Evolutionary conservation across 2,329 filamentous ascomycete genomes (phyloP), one percentile per base, ranked within the genome.

Genomic region (Microascus cirrosus): DNA sequence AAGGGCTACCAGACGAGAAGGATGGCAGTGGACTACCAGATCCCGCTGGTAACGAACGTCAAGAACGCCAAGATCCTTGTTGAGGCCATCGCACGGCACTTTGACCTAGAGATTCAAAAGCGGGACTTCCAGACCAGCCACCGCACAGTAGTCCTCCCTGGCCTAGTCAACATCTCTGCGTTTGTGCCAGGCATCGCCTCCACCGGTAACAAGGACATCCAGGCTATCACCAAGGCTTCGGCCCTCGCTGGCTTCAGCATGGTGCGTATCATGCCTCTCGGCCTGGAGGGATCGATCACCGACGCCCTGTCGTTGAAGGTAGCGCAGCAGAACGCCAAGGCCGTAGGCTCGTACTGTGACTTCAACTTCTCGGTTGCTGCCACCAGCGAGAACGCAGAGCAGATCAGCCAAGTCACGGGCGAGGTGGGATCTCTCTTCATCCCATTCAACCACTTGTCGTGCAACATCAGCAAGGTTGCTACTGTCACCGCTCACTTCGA

Each of bases 51-150:
- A 20, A 99, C 94, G 58, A 99, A 99, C 67, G 94, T 99, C 72
- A 99, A 99, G 82, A 97, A 96, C 69, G 94, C 94, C 60, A 99
- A 97, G 80, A 90, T 99, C 60, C 76, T 99, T 56, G 87, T 99
- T 57, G 94, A 99, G 75, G 94, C 93, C 24, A 89, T 99, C 63
- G 86, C 91, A 59, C 86, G 93, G 60, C 87, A 95, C 70, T 96
- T 90, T 68, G 85, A 92, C 64, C 80, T 99, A 57, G 85, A 89
- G 42, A 84, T 99, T 59, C 83, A 84, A 68, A 86, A 85, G 63
- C 84, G 92, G 59, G 94, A 99, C 73, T 95, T 87, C 74, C 91
- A 96, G 76, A 93, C 90, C 53, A 96, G 94, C 73, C 87, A 92
- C 70, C 82, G 84, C 63, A 89, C 86, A 3, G 75, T 90, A 53